Evolutionary conservation across 129 eudicot species (phyloP).

Genomic region (Glebionis coronaria): DNA sequence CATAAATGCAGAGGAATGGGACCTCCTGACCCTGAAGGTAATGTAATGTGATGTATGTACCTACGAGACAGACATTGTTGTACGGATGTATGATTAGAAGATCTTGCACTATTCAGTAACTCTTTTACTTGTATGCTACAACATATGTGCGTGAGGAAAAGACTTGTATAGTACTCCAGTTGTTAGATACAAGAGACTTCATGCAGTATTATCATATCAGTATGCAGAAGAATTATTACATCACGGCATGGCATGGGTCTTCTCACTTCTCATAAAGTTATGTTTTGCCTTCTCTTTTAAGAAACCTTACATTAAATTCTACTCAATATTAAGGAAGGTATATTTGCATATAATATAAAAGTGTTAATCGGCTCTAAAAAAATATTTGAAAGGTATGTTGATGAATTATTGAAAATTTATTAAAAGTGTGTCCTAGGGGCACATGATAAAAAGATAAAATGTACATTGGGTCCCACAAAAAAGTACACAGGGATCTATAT

Average conservation of each 20-base stretch:
- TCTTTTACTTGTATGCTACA: neutral
- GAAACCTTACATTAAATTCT: neutral
- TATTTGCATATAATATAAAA: too few relatives aligned
- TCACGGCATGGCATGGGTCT: neutral
- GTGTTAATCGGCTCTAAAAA: too few relatives aligned
- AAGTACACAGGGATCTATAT: too few relatives aligned
- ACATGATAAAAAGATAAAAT: too few relatives aligned
- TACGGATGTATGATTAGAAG: neutral
- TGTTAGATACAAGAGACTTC: neutral
- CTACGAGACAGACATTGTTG: neutral
- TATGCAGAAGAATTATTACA: neutral
- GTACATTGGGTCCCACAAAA: too few relatives aligned
- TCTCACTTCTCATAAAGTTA: neutral
- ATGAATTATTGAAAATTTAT: too few relatives aligned
- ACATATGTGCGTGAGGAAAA: neutral
- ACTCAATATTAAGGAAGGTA: neutral
- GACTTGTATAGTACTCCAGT: neutral
- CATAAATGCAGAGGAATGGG: slow-evolving; percentile 3
- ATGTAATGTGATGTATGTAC: neutral
- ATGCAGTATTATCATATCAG: too few relatives aligned
- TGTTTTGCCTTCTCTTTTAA: neutral
- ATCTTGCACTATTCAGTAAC: neutral
- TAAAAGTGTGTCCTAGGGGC: too few relatives aligned
- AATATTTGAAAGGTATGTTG: too few relatives aligned
- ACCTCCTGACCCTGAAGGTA: too few relatives aligned